Conservation (phyloP, 2,329 filamentous ascomycete genomes). For the Colletotrichum sp. region DNA sequence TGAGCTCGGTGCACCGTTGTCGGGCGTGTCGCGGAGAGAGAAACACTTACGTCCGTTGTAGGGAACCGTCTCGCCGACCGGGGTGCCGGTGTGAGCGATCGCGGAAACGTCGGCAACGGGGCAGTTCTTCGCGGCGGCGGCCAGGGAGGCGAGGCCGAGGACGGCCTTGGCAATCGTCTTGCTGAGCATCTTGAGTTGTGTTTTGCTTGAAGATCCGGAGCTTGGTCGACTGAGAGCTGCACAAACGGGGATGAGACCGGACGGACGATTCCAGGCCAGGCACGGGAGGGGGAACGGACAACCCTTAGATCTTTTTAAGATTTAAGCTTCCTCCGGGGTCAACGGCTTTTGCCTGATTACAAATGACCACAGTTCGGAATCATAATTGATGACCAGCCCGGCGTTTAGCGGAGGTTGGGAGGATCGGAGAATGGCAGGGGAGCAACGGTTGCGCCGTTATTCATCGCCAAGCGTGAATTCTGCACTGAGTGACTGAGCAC, state of each 20-base stretch:
- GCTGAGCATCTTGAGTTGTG: slow-evolving; percentile 5
- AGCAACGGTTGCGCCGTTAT: background rate
- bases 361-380: background rate
- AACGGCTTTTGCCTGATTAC: background rate
- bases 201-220: background rate
- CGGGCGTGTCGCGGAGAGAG: background rate
- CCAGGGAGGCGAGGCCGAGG: background rate
- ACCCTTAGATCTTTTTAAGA: background rate
- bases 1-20: background rate
- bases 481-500: background rate
- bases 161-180: background rate
- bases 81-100: slow-evolving; percentile 12
- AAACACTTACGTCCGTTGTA: slow-evolving; percentile 6
- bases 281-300: background rate
- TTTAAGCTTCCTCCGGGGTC: background rate
- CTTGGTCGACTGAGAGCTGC: background rate
- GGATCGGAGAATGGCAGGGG: background rate
- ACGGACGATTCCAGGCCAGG: background rate
- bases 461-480: background rate
- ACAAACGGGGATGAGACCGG: background rate
- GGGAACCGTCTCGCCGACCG: slow-evolving; percentile 1
- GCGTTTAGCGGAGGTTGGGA: background rate
- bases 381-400: background rate
- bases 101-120: slow-evolving; percentile 9
- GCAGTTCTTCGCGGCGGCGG: background rate